These are phyloP conservation scores for Alternaria novae-zelandiae DNA, from an alignment of 2,329 filamentous ascomycete species.

Conservation along the genomic window DNA sequence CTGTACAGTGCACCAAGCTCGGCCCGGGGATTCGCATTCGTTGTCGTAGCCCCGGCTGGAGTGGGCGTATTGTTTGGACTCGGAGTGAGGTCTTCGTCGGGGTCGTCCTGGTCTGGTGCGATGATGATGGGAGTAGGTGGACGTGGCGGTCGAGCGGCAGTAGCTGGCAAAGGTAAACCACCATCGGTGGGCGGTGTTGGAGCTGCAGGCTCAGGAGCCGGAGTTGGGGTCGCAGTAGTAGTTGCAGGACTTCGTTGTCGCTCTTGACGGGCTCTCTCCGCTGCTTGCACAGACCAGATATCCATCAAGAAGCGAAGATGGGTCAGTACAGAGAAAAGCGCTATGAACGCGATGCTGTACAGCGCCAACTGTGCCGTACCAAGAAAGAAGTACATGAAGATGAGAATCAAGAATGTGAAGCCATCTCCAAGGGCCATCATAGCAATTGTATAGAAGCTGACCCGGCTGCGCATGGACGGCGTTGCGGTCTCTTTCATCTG, in stretches of 20 bases:
- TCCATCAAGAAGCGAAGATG: slow-evolving; percentile 71
- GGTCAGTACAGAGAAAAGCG: slow-evolving; percentile 66
- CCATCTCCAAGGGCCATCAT: slow-evolving; percentile 68
- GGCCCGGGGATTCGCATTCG: slow-evolving; percentile 42
- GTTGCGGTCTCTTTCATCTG: slow-evolving; percentile 71
- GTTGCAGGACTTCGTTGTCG: slow-evolving; percentile 50
- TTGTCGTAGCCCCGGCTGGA: slow-evolving; percentile 19
- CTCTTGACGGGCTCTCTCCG: slow-evolving; percentile 53
- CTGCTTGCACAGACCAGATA: slow-evolving; percentile 69
- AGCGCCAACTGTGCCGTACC: slow-evolving; percentile 62
- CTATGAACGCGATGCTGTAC: slow-evolving; percentile 63
- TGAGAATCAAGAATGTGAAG: slow-evolving; percentile 62
- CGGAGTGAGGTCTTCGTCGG: slow-evolving; percentile 42
- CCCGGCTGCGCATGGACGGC: slow-evolving; percentile 67
- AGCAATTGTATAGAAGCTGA: slow-evolving; percentile 69
- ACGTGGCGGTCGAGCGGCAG: slow-evolving; percentile 49
- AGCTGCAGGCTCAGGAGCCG: slow-evolving; percentile 26
- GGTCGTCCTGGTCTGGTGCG: slow-evolving; percentile 64
- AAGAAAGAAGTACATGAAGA: slow-evolving; percentile 60
- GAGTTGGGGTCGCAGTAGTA: slow-evolving; percentile 26
- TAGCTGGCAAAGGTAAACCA: slow-evolving; percentile 59
- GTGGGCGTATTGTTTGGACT: slow-evolving; percentile 30
- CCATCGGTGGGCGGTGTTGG: slow-evolving; percentile 32
- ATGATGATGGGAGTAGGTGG: slow-evolving; percentile 64
- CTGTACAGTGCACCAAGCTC: slow-evolving; percentile 66